These are phyloP conservation scores for Boletus subcaerulescens DNA, from an alignment of 768 basidiomycete species.

Conservation along the genomic window DNA sequence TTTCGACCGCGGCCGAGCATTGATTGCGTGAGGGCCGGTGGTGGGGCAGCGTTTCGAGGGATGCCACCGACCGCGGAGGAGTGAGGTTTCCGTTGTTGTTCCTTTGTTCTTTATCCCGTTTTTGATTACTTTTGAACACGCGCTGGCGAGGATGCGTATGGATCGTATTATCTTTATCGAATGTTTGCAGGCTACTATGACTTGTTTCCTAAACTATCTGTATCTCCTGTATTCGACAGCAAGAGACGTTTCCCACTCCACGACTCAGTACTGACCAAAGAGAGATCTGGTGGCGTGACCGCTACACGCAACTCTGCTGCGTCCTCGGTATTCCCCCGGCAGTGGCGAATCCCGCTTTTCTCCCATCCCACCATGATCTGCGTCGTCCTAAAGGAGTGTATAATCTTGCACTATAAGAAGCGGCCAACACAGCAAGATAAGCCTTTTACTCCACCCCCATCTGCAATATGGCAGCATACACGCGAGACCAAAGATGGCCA, in stretches of 20 bases:
- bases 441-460: neutral
- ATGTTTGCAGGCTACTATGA: slow-evolving; percentile 5
- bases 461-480: slow-evolving; percentile 19
- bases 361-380: slow-evolving; percentile 9
- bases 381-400: slow-evolving; percentile 2
- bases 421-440: neutral
- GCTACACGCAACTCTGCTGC: no score
- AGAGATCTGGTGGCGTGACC: no score
- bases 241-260: no score
- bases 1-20: slow-evolving; percentile 80
- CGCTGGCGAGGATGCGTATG: slow-evolving; percentile 19
- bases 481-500: slow-evolving; percentile 2
- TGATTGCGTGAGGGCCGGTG: slow-evolving; percentile 38
- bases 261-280: no score
- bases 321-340: no score
- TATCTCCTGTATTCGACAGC: slow-evolving; percentile 4
- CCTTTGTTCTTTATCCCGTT: neutral
- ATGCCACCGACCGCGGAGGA: slow-evolving; percentile 30
- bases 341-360: neutral
- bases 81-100: slow-evolving; percentile 1
- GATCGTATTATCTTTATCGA: slow-evolving; percentile 23
- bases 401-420: neutral
- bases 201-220: neutral
- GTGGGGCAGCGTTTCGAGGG: slow-evolving; percentile 14
- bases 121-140: slow-evolving; percentile 5